Base-by-base conservation (phyloP, 176 grass and related monocot species). In the Panicum miliaceum region DNA sequence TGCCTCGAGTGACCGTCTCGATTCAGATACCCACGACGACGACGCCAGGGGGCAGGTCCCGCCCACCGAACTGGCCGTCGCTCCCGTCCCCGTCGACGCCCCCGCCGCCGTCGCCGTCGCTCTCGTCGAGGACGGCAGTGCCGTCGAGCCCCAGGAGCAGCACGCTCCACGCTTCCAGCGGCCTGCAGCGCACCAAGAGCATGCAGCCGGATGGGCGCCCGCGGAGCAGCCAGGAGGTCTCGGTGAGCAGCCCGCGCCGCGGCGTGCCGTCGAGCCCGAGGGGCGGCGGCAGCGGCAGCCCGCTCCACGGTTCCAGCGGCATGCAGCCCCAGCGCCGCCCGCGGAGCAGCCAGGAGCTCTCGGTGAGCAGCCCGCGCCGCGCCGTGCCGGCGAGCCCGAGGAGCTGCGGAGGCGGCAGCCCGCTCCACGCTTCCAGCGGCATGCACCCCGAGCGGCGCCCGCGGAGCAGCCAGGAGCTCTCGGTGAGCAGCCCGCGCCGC, bases 181-280 rank as follows among this genome's bases (percentile, higher is more conserved):
- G 57, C 46, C 76, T 86, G 52, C 77, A 85, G 32, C 85, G 52
- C 75, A 80, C 52, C 46, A 62, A 57, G 50, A 90, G 81, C 64
- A 14, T 56, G 20, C 81, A 48, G 25, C 59, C 76, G 8, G 76
- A 64, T 1, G 82, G 81, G 22, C 81, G 77, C 6, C 81, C 81
- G 15, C 54, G 73, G 13, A 78, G 73, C 45, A 64, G 81, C 68
- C 75, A 80, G 50, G 87, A 89, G 11, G 63, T 42, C 25, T 7
- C 58, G n/a, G 72, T 8, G 45, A 56, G 37, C 52, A 74, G 41
- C 20, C 75, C 81, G 1, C 69, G 87, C 67, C 37, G 38, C 26
- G 73, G 36, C 6, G 68, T 64, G 23, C 58, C 48, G 66, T 67
- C 78, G 64, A 90, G 72, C 64, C 83, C 78, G 10, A 60, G 43